Evolutionary conservation across 106 monocot species (phyloP).

Genomic region (Narthecium ossifragum): DNA sequence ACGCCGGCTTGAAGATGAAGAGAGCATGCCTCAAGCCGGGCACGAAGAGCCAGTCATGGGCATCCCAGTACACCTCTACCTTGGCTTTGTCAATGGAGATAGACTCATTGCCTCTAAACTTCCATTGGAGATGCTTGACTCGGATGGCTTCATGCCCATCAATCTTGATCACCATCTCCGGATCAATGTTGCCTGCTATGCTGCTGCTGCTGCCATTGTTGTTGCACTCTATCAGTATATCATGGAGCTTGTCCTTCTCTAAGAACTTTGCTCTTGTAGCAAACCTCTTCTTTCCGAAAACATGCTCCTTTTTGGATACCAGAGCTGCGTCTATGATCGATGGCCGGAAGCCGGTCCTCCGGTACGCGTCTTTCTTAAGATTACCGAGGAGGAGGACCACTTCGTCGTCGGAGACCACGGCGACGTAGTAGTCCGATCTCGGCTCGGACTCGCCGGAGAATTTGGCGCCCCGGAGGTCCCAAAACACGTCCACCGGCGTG

Average conservation of each 20-base stretch:
- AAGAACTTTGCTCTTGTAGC: conserved; percentile 37
- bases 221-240: conserved; percentile 50
- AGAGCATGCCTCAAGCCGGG: conserved; percentile 48
- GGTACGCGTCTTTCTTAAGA: conserved; percentile 42
- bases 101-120: conserved; percentile 65
- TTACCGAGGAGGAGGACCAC: conserved; percentile 55
- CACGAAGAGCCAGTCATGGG: conserved; percentile 68
- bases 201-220: not conserved
- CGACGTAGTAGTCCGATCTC: conserved; percentile 56
- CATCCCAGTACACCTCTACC: conserved; percentile 80
- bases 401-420: conserved; percentile 44
- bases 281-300: conserved; percentile 68
- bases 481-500: conserved; percentile 37
- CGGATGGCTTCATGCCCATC: conserved; percentile 31
- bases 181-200: conserved; percentile 1
- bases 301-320: conserved; percentile 55
- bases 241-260: conserved; percentile 34
- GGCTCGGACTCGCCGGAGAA: conserved; percentile 62
- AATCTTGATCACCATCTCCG: conserved; percentile 50
- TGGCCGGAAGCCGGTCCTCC: conserved; percentile 16
- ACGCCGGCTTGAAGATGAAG: conserved; percentile 60
- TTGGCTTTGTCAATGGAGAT: conserved; percentile 24
- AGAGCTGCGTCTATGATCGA: conserved; percentile 32
- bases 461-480: conserved; percentile 62
- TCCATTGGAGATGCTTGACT: conserved; percentile 79